Base-by-base conservation (phyloP, 2,329 filamentous ascomycete species). In the Diaporthe ampelina region DNA sequence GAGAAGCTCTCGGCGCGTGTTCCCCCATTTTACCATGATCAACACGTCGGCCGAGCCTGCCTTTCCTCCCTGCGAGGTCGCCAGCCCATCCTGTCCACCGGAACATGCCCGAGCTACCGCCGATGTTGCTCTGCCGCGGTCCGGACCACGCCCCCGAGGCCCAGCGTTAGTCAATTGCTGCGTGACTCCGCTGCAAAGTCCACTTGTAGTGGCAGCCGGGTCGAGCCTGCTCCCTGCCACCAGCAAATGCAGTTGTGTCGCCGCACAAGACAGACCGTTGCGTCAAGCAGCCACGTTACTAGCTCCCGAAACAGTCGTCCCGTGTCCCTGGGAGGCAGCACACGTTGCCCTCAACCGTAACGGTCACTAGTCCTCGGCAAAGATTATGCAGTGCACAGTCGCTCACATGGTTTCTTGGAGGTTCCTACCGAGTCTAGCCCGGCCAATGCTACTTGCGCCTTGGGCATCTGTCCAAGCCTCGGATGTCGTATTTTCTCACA, bases 81-180 rank as follows among this genome's bases (percentile, higher is more conserved):
- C 43, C 35, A 65, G 61, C 43, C 45, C 43, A 67, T 67, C 61
- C 61, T 52, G 7, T 52, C 43, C 61, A 37, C 45, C 61, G 61
- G 61, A 67, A 52, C 61, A 52, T 67, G 61, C 61, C 61, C 61
- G 45, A 67, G 45, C 43, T 50, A 35, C 37, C 26, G 61, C 61
- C 29, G 45, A 67, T 13, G 29, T 37, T 37, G 29, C 61, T 35
- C 35, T 67, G 45, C 61, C 26, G 32, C 68, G 54, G 26, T 58
- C 24, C 57, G 48, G 54, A 57, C 21, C n/a, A 35, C 29, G 68
- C 21, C 35, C 17, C 37, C 24, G 43, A 37, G 37, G 24, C 9
- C 37, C 68, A 70, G 24, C 24, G 8, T 70, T 45, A 59, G 69
- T 59, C 43, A 21, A 35, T 52, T 29, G 21, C 9, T 71, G 56